These are phyloP conservation scores for Phylloporus arenicola DNA, from an alignment of 768 basidiomycete genomes.

Conservation along the genomic window DNA sequence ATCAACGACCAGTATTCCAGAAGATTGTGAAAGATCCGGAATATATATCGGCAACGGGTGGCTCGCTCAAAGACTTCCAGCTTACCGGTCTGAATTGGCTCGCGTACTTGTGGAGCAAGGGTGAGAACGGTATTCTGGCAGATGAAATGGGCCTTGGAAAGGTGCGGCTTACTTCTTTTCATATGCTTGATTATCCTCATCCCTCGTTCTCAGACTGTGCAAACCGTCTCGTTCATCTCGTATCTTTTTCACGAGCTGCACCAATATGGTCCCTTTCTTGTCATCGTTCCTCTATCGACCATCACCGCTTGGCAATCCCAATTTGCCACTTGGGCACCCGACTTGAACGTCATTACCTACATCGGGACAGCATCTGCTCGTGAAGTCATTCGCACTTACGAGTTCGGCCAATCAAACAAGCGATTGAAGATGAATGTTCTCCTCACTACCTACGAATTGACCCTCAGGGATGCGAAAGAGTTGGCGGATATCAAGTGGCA, in stretches of 20 bases:
- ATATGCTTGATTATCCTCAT: constrained; percentile 9
- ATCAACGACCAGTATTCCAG: constrained; percentile 70
- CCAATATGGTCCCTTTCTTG: constrained; percentile 95
- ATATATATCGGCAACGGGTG: constrained; percentile 74
- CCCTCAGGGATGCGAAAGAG: constrained; percentile 83
- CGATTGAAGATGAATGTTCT: constrained; percentile 96
- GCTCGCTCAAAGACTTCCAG: constrained; percentile 95
- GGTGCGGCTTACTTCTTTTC: constrained; percentile 33
- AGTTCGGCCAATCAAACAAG: constrained; percentile 86
- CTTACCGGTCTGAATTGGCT: constrained; percentile 98
- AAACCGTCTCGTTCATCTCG: constrained; percentile 91
- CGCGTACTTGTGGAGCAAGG: constrained; percentile 92
- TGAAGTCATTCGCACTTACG: constrained; percentile 85
- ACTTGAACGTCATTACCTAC: constrained; percentile 94
- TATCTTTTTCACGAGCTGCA: constrained; percentile 89
- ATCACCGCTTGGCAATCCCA: constrained; percentile 98
- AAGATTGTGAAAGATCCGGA: constrained; percentile 86
- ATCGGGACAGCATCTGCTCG: constrained; percentile 85
- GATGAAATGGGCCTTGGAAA: constrained; percentile 99
- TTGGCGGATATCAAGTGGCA: constrained; percentile 97
- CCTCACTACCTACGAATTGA: constrained; percentile 94
- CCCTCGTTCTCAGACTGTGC: constrained; percentile 64
- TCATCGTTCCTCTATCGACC: constrained; percentile 96
- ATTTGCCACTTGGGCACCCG: constrained; percentile 92
- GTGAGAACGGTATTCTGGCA: constrained; percentile 94